Percentiles rank a stretch among this genome's conserved stretches.
These are phyloP conservation scores for Gyrodon lividus DNA, from an alignment of 768 basidiomycete genomes.

Conservation along the genomic window DNA sequence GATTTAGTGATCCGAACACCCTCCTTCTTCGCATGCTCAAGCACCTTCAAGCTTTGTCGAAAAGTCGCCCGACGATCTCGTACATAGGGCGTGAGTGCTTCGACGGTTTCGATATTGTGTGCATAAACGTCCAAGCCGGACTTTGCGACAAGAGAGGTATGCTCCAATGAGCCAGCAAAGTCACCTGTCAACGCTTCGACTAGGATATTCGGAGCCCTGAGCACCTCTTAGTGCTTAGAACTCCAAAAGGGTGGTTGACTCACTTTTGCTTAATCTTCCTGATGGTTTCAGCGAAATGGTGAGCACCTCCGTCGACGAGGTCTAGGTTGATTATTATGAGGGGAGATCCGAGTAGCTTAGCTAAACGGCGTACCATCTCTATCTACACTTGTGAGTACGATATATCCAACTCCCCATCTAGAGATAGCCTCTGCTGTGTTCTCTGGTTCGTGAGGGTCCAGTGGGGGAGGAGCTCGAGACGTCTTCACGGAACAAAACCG, in stretches of 20 bases:
- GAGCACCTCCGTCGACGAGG: constrained; percentile 86
- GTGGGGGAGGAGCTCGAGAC: constrained; percentile 78
- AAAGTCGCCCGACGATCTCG: constrained; percentile 94
- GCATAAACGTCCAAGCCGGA: constrained; percentile 98
- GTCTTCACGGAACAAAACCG: constrained; percentile 98
- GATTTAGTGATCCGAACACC: constrained; percentile 93
- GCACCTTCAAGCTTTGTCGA: constrained; percentile 76
- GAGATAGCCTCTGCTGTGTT: constrained; percentile 97
- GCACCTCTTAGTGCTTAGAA: neutral
- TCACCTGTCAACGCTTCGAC: constrained; percentile 97
- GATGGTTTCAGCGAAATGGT: constrained; percentile 95
- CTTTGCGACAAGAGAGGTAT: constrained; percentile 79
- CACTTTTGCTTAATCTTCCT: constrained; percentile 94
- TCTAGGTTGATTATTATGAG: constrained; percentile 48
- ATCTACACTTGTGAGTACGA: constrained; percentile 95
- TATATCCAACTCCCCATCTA: constrained; percentile 97
- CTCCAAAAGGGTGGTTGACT: constrained; percentile 14
- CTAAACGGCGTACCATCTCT: constrained; percentile 72
- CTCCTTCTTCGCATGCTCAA: constrained; percentile 79
- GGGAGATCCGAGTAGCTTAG: neutral
- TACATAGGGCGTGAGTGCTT: constrained; percentile 90
- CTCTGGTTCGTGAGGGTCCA: constrained; percentile 97
- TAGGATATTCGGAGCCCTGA: constrained; percentile 89
- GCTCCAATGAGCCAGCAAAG: constrained; percentile 75
- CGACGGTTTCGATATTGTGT: constrained; percentile 97